phyloP scores from a whole-genome alignment of 2,329 filamentous ascomycete genomes.

The Chaetomiaceae sp. region DNA sequence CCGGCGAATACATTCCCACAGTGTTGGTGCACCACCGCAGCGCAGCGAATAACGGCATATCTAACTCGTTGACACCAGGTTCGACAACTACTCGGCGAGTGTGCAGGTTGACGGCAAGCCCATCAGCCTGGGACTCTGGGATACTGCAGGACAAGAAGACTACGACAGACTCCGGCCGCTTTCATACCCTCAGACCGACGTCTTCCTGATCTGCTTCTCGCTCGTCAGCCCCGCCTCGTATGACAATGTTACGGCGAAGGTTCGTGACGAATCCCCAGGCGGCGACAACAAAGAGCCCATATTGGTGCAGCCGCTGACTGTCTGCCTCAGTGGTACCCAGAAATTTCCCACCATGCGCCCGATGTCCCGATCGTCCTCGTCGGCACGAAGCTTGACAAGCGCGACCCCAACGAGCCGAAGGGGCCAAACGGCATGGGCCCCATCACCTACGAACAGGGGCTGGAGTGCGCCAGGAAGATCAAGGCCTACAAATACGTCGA shows the following conservation, averaged over 20 bases:
- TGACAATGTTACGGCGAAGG: slow-evolving; percentile 98
- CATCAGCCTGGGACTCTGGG: slow-evolving; percentile 94
- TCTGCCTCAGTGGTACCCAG: slow-evolving; percentile 78
- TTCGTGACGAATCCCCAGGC: slow-evolving; percentile 41
- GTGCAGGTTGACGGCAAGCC: slow-evolving; percentile 99
- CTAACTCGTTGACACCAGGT: slow-evolving; percentile 50
- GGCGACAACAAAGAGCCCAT: no score
- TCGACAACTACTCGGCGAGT: slow-evolving; percentile 98
- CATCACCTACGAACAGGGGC: slow-evolving; percentile 90
- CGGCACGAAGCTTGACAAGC: slow-evolving; percentile 92
- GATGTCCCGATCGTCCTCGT: slow-evolving; percentile 95
- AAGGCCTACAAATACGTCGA: slow-evolving; percentile 95
- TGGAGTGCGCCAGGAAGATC: slow-evolving; percentile 88
- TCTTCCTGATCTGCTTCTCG: slow-evolving; percentile 97
- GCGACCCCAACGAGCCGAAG: slow-evolving; percentile 79
- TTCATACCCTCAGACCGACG: slow-evolving; percentile 97
- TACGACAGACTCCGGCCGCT: slow-evolving; percentile 92
- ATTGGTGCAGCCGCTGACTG: slow-evolving; percentile 1
- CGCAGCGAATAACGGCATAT: slow-evolving; percentile 12
- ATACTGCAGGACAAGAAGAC: slow-evolving; percentile 98
- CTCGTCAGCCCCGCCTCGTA: slow-evolving; percentile 97
- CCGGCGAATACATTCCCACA: slow-evolving; percentile 99
- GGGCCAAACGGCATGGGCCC: slow-evolving; percentile 93
- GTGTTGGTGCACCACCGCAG: slow-evolving; percentile 58
- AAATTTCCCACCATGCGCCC: slow-evolving; percentile 95